These are phyloP conservation scores for Cryptosporidium bovis DNA, from an alignment of 169 alveolate species.

Conservation along the genomic window DNA sequence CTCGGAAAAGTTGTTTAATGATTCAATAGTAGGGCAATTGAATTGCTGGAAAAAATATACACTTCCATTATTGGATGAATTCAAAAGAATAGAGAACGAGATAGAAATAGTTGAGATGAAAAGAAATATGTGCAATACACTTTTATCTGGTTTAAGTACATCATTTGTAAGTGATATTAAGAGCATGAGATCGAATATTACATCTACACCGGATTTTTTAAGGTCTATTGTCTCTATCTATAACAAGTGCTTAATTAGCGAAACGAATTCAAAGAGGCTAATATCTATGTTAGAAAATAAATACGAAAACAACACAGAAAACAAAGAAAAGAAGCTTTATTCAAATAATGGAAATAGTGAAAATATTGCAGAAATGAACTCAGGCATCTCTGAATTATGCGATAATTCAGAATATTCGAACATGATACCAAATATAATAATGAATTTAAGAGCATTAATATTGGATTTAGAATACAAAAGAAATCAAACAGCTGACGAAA, in stretches of 20 bases:
- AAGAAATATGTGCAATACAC: conserved; percentile 40
- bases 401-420: conserved; percentile 9
- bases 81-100: conserved; percentile 38
- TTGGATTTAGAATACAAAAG: conserved; percentile 57
- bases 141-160: conserved; percentile 45
- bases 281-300: conserved; percentile 13
- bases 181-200: conserved; percentile 9
- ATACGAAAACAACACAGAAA: not conserved
- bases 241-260: conserved; percentile 39
- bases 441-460: conserved; percentile 24
- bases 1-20: conserved; percentile 41
- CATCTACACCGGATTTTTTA: conserved; percentile 17
- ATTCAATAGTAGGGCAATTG: not conserved
- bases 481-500: conserved; percentile 40
- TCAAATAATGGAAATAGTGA: not conserved
- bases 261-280: conserved; percentile 36
- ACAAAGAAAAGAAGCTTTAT: not conserved
- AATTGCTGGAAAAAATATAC: conserved; percentile 14
- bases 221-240: conserved; percentile 27
- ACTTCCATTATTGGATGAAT: conserved; percentile 38
- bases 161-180: conserved; percentile 51
- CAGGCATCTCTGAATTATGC: not conserved
- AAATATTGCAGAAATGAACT: not conserved
- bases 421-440: conserved; percentile 19
- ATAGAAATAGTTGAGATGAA: conserved; percentile 4